Base-by-base conservation (phyloP, 140 eudicot genomes). In the Stevia rebaudiana region DNA sequence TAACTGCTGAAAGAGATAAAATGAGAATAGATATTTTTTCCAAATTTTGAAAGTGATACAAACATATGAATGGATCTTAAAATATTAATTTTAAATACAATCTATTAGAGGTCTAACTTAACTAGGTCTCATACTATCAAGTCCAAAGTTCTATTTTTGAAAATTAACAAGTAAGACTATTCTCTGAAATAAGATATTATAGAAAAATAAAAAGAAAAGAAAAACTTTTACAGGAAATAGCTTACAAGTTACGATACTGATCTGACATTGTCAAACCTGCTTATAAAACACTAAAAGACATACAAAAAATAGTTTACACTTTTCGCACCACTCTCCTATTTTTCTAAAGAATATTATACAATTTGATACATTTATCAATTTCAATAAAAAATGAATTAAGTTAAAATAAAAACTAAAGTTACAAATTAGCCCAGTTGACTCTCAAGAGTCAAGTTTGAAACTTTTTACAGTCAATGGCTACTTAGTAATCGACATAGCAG, bases 301-400 rank as follows among this genome's bases (percentile, higher is more conserved):
- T 13, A 46, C 11, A 19, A 44, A 15, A 56, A 15, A 33, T 21
- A 55, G 3, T 42, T 35, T 46, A 73, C 62, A 44, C 36, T 36
- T 46, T 15, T 56, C 33, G 47, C 54, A 65, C 62, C 8, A 8
- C 10, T 41, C 36, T 70, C 18, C 23, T 30, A 8, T 61, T 63
- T 62, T 51, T 62, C 64, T 62, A 51, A 52, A 62, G 65, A 44
- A 39, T 51, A 72, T 41, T 41, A 52, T 51, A 72, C 55, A 72
- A 40, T 17, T 5, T 51, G 40, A 33, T 28, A 63, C 28, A 49
- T 19, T 22, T 61, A 47, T n/a, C 2, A 24, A 33, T 15, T 36
- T 48, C 9, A 36, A 48, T 59, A 59, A 18, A 44, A 4, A 41
- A 55, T 25, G 0, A 33, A 30, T 31, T 21, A 19, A 33, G n/a